These are phyloP conservation scores for Colletotrichum plurivorum DNA, from an alignment of 2,329 filamentous ascomycete genomes.

Conservation along the genomic window DNA sequence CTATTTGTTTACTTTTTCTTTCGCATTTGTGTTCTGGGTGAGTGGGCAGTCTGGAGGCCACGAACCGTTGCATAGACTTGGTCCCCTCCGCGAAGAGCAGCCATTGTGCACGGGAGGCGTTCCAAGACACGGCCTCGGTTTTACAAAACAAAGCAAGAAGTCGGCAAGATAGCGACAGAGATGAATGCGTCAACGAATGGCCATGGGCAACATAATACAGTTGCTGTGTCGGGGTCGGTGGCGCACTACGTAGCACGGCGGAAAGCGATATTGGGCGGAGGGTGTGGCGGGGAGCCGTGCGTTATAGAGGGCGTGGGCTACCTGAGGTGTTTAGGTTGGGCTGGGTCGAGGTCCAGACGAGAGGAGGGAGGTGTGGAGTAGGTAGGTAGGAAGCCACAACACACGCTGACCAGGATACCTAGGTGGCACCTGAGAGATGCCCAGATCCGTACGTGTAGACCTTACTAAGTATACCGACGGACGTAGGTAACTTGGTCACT, in stretches of 20 bases:
- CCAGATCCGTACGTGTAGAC: too few species aligned
- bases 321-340: too few species aligned
- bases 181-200: constrained; percentile 28
- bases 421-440: too few species aligned
- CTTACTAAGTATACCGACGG: too few species aligned
- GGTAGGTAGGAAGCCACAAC: too few species aligned
- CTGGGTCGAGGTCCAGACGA: constrained; percentile 5
- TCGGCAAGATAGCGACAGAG: constrained; percentile 2
- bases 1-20: constrained; percentile 38
- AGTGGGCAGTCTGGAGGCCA: constrained; percentile 41
- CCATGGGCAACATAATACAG: constrained; percentile 30
- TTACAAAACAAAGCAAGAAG: constrained; percentile 34
- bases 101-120: constrained; percentile 50
- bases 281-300: constrained; percentile 36
- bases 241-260: constrained; percentile 28
- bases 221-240: constrained; percentile 7
- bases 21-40: background rate
- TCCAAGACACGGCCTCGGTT: constrained; percentile 36
- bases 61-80: constrained; percentile 72
- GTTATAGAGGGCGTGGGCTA: background rate
- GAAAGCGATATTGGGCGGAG: constrained; percentile 27
- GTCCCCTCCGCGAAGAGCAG: constrained; percentile 54
- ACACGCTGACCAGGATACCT: background rate
- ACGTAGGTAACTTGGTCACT: too few species aligned
- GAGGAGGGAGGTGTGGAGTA: background rate